phyloP scores from a whole-genome alignment of 768 basidiomycete species.

The Hemileccinum rubropunctum region DNA sequence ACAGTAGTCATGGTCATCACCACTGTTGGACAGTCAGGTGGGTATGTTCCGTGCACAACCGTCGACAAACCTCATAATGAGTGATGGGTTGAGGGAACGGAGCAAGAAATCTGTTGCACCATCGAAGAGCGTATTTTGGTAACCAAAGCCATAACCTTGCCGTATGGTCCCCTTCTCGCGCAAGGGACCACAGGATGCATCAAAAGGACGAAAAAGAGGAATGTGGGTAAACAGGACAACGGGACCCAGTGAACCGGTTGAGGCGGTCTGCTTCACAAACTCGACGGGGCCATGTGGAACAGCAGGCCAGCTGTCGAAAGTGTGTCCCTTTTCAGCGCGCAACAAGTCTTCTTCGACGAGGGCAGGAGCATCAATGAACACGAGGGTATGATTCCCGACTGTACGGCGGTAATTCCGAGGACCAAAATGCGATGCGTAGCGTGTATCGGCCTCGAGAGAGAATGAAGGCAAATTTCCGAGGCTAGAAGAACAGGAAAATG shows the following conservation, averaged over 20 bases:
- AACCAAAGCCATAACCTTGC: conserved; percentile 73
- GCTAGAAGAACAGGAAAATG: conserved; percentile 14
- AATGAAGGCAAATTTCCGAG: conserved; percentile 29
- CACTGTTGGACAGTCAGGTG: conserved; percentile 43
- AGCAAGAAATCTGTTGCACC: conserved; percentile 67
- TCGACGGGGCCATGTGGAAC: conserved; percentile 50
- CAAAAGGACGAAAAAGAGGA: conserved; percentile 74
- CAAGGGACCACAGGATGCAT: conserved; percentile 68
- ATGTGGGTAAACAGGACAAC: conserved; percentile 84
- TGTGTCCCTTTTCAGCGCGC: conserved; percentile 40
- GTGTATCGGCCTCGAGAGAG: conserved; percentile 43
- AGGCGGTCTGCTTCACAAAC: conserved; percentile 45
- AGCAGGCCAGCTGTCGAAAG: conserved; percentile 47
- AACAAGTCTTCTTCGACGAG: conserved; percentile 71
- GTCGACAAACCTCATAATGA: conserved; percentile 67
- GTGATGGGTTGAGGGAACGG: conserved; percentile 55
- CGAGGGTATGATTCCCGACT: conserved; percentile 68
- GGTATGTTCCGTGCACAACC: not conserved
- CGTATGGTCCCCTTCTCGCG: conserved; percentile 75
- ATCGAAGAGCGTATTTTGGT: conserved; percentile 79
- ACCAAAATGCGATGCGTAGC: conserved; percentile 79
- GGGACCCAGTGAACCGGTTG: conserved; percentile 36
- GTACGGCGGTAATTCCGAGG: conserved; percentile 59
- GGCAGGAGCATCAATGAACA: conserved; percentile 71
- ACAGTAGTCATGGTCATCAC: conserved; percentile 96